These are phyloP conservation scores for Dictyostelium firmibasis DNA, from an alignment of 78 protist species.

Conservation along the genomic window DNA sequence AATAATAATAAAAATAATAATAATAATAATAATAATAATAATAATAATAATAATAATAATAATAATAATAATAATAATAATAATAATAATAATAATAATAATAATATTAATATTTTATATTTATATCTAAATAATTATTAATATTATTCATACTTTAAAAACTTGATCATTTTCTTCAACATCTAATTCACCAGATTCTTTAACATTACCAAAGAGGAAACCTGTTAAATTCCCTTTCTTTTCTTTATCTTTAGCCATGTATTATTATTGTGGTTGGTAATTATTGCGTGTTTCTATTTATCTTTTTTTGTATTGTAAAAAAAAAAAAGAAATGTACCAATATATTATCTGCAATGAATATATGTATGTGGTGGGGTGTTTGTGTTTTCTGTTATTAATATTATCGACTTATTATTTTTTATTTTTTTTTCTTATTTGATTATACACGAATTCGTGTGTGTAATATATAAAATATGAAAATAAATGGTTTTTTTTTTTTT, in stretches of 20 bases:
- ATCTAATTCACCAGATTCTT: constrained; percentile 66
- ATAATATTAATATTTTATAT: neutral
- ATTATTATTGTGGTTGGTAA: neutral
- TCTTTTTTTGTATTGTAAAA: too few species aligned
- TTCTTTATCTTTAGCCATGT: constrained; percentile 21
- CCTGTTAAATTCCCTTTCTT: constrained; percentile 26
- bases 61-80: too few species aligned
- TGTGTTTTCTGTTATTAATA: neutral
- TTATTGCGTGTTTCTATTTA: too few species aligned
- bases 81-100: neutral
- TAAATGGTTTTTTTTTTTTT: neutral
- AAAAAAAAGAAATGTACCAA: too few species aligned
- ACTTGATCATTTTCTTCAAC: constrained; percentile 50
- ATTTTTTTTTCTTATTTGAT: neutral
- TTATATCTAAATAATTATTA: too few species aligned
- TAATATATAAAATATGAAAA: too few species aligned
- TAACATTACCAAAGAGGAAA: constrained; percentile 66
- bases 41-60: too few species aligned
- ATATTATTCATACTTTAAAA: constrained; percentile 12
- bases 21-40: too few species aligned
- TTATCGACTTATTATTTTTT: neutral
- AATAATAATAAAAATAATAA: too few species aligned
- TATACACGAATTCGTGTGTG: neutral
- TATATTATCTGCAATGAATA: neutral
- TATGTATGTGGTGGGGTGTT: neutral